A percentile compares a stretch with the other conserved stretches of the same genome.
These are phyloP conservation scores for Botrytis deweyae DNA, from an alignment of 2,329 filamentous ascomycete species.

Conservation along the genomic window DNA sequence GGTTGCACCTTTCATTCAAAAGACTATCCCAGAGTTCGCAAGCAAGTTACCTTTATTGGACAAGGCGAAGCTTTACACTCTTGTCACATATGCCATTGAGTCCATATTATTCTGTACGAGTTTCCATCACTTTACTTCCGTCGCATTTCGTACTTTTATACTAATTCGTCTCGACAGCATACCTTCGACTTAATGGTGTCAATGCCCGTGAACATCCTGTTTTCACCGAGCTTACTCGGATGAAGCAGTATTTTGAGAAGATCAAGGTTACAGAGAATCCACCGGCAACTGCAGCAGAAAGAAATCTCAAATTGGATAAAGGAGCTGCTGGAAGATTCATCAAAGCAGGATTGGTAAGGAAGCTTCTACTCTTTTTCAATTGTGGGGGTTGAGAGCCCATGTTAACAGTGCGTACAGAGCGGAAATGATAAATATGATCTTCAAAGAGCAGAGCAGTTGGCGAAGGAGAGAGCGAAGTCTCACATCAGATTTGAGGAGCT, in stretches of 20 bases:
- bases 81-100: conserved; percentile 85
- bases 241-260: conserved; percentile 91
- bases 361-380: background rate
- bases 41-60: conserved; percentile 87
- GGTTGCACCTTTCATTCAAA: conserved; percentile 70
- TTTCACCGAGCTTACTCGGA: conserved; percentile 79
- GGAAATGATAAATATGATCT: conserved; percentile 52
- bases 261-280: conserved; percentile 74
- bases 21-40: conserved; percentile 63
- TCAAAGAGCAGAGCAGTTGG: conserved; percentile 49
- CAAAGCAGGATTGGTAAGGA: conserved; percentile 71
- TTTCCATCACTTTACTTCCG: background rate
- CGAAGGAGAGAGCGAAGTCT: conserved; percentile 51
- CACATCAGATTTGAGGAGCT: conserved; percentile 48
- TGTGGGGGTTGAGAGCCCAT: background rate
- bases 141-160: background rate
- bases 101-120: conserved; percentile 79
- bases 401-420: conserved; percentile 31
- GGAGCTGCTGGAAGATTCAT: conserved; percentile 79
- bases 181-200: conserved; percentile 73
- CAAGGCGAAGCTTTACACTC: conserved; percentile 89
- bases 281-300: conserved; percentile 38
- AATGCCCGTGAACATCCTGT: conserved; percentile 84
- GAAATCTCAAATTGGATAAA: conserved; percentile 61
- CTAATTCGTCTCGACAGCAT: conserved; percentile 50